Evolutionary conservation across 352 stramenopile genomes (phyloP), one percentile per base, ranked within the genome.

Genomic region (Phytophthora citricola): DNA sequence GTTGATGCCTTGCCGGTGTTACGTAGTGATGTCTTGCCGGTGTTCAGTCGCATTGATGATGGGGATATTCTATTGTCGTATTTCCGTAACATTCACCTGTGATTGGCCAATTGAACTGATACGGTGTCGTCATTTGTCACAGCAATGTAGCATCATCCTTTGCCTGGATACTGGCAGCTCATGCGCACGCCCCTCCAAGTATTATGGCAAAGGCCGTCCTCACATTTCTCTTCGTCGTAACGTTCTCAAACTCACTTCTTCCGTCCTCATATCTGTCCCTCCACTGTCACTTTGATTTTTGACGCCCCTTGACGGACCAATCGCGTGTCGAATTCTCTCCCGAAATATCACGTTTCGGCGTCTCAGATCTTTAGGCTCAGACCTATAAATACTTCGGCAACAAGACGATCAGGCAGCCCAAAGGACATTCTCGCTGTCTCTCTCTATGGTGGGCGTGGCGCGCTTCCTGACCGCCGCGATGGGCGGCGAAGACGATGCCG

Each of bases 391-490:
- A 67, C 40, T 62, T 54, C 41, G 17, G 39, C 58, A 60, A 54
- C 48, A 60, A n/a, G 5, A 53, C 48, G 39, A 53, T 45, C 46
- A 55, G 39, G n/a, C 41, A 20, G 12, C 36, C 8, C 31, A 36
- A 36, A 36, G 31, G 38, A 10, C 41, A 44, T 45, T 48, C 27
- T 58, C 5, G 58, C 31, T 46, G 39, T 48, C 31, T 66, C 60
- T 66, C 41, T 58, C 31, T 47, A 75, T 75, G 61, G 57, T 57
- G 26, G 46, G 26, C 15, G 44, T 71, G 43, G 44, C 54, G 64
- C 69, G 58, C 63, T 64, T 73, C 64, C 54, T 76, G 27, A 57
- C 31, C 38, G 55, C 51, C 34, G 41, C 62, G 5, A 54, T 75
- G 46, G 56, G 11, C 34, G 44, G 29, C 12, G 57, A 71, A 10